Conservation (phyloP, 768 basidiomycete genomes). For the Hemileccinum impolitum region DNA sequence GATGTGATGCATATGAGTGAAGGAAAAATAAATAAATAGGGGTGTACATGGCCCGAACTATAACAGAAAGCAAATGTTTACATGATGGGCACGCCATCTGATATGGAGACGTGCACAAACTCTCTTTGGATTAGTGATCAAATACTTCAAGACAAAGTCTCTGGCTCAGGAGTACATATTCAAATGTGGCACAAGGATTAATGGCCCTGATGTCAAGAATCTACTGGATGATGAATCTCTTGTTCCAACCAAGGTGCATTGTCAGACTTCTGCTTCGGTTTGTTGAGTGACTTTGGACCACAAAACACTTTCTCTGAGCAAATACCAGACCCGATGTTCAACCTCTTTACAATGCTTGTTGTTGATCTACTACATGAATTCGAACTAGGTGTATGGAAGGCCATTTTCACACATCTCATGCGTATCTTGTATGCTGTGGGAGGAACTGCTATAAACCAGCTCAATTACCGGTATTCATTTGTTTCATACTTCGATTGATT, state of each 20-base stretch:
- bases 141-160: not conserved
- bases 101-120: not conserved
- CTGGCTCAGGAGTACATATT: conserved; percentile 5
- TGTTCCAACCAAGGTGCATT: conserved; percentile 11
- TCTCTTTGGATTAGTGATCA: too few relatives aligned
- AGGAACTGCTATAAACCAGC: conserved; percentile 1
- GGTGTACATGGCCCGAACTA: too few relatives aligned
- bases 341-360: conserved; percentile 10
- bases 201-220: not conserved
- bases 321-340: conserved; percentile 8
- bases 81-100: not conserved
- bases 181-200: not conserved
- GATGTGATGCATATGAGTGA: too few relatives aligned
- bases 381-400: not conserved
- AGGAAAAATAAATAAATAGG: too few relatives aligned
- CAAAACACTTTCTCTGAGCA: conserved; percentile 38
- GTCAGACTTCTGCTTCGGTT: not conserved
- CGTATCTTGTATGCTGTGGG: conserved; percentile 15
- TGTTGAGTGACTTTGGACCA: not conserved
- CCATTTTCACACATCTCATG: conserved; percentile 20
- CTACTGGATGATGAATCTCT: conserved; percentile 8
- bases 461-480: conserved; percentile 19
- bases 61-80: too few relatives aligned
- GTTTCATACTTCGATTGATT: too few relatives aligned
- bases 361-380: not conserved